A percentile compares a stretch with the other conserved stretches of the same genome.
These are phyloP conservation scores for Abrus precatorius DNA, from an alignment of 306 rosid species.

Conservation along the genomic window DNA sequence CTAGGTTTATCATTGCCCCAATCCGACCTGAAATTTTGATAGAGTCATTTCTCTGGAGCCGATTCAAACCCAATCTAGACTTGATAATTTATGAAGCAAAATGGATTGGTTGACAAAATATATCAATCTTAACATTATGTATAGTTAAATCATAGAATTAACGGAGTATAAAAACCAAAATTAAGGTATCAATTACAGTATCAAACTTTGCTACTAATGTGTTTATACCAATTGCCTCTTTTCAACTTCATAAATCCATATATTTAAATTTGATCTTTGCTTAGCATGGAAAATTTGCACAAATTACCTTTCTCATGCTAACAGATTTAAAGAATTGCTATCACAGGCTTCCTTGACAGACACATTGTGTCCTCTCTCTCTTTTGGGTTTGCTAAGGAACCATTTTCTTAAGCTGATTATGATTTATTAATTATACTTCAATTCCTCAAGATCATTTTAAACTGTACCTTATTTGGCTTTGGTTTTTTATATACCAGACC, in stretches of 20 bases:
- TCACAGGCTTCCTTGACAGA: background rate
- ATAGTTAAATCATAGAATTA: too few relatives aligned
- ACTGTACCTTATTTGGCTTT: conserved; percentile 30
- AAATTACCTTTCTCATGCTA: background rate
- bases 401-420: conserved; percentile 35
- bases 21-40: too few relatives aligned
- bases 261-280: background rate
- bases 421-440: conserved; percentile 25
- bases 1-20: too few relatives aligned
- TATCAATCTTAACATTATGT: too few relatives aligned
- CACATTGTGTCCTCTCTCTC: background rate
- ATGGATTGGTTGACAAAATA: too few relatives aligned
- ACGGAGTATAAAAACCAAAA: too few relatives aligned
- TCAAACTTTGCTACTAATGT: background rate
- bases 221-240: background rate
- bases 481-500: conserved; percentile 66
- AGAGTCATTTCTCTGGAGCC: too few relatives aligned
- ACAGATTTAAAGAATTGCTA: background rate
- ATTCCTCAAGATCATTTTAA: conserved; percentile 14
- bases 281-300: background rate
- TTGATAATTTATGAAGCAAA: too few relatives aligned
- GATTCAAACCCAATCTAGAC: too few relatives aligned
- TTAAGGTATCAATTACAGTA: too few relatives aligned
- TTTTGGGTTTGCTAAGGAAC: background rate
- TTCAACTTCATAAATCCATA: background rate